phyloP scores from a whole-genome alignment of 495 filamentous ascomycete genomes.

The Physcia stellaris region DNA sequence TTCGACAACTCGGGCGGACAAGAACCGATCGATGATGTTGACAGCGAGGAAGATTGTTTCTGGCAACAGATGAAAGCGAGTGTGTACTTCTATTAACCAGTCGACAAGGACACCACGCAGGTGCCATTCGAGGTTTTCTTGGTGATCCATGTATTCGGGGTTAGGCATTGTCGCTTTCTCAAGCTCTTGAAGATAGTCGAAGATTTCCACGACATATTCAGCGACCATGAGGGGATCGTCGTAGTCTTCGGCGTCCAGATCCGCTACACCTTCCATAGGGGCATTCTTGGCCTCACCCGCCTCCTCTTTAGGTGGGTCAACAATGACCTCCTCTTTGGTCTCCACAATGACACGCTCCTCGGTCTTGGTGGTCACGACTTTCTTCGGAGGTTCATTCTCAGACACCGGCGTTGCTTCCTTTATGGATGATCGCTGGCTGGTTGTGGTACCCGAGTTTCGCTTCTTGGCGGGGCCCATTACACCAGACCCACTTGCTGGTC shows the following conservation, averaged over 20 bases:
- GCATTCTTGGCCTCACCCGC: constrained; percentile 26
- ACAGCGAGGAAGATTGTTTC: constrained; percentile 94
- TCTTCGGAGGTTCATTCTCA: constrained; percentile 40
- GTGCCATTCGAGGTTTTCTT: constrained; percentile 93
- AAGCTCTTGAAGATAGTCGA: constrained; percentile 84
- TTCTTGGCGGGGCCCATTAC: constrained; percentile 40
- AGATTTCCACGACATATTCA: constrained; percentile 94
- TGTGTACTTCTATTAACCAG: constrained; percentile 98
- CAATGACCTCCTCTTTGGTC: constrained; percentile 12
- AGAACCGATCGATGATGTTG: constrained; percentile 97
- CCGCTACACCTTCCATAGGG: constrained; percentile 37
- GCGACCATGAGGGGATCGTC: constrained; percentile 96
- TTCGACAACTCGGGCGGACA: constrained; percentile 84
- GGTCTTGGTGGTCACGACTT: constrained; percentile 22
- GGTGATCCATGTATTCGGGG: constrained; percentile 83
- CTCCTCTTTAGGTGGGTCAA: constrained; percentile 18
- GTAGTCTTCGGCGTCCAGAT: constrained; percentile 73
- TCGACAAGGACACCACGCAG: constrained; percentile 95
- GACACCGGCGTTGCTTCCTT: constrained; percentile 48
- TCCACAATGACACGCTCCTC: constrained; percentile 20
- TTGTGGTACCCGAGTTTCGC: constrained; percentile 47
- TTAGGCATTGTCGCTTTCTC: constrained; percentile 78
- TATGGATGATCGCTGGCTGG: constrained; percentile 38
- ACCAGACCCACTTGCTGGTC: constrained; percentile 58
- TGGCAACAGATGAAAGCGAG: constrained; percentile 89